Evolutionary conservation across 2,329 filamentous ascomycete genomes (phyloP).

Genomic region (Piedraia hortae): DNA sequence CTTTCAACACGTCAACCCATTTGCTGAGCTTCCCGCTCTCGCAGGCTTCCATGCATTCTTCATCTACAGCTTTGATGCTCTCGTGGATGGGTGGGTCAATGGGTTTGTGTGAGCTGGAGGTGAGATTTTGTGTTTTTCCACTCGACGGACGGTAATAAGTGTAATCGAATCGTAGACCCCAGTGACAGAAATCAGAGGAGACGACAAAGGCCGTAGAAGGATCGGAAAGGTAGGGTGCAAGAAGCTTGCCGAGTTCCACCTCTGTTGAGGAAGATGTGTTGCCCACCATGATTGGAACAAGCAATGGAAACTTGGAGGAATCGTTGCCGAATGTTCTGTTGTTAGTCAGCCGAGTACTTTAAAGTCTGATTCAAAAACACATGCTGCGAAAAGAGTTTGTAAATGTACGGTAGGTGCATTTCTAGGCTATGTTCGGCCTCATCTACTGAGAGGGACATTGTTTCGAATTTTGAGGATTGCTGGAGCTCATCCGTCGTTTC

Average conservation of each 20-base stretch:
- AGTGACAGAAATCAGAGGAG: conserved; percentile 92
- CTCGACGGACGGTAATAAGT: conserved; percentile 39
- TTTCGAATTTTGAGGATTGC: conserved; percentile 27
- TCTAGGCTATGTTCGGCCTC: conserved; percentile 77
- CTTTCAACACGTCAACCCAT: conserved; percentile 39
- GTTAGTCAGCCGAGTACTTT: conserved; percentile 1
- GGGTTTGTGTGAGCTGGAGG: conserved; percentile 16
- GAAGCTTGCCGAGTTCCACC: conserved; percentile 35
- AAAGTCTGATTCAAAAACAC: conserved; percentile 1
- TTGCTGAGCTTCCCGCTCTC: conserved; percentile 42
- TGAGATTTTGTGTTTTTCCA: conserved; percentile 16
- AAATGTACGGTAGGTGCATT: conserved; percentile 88
- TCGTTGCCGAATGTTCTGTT: conserved; percentile 11
- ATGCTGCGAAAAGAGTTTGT: conserved; percentile 38
- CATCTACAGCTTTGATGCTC: conserved; percentile 56
- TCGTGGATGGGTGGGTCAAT: conserved; percentile 41
- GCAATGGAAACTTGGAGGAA: conserved; percentile 33
- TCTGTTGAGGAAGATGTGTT: conserved; percentile 40
- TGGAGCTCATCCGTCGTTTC: conserved; percentile 25
- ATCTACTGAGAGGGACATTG: conserved; percentile 40
- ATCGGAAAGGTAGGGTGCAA: conserved; percentile 54
- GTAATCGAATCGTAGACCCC: conserved; percentile 66
- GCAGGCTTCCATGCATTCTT: conserved; percentile 60
- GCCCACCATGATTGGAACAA: conserved; percentile 72
- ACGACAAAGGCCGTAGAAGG: conserved; percentile 58